Conservation (phyloP, 208 protist genomes). For the Kentomonas sorsogonicus region DNA sequence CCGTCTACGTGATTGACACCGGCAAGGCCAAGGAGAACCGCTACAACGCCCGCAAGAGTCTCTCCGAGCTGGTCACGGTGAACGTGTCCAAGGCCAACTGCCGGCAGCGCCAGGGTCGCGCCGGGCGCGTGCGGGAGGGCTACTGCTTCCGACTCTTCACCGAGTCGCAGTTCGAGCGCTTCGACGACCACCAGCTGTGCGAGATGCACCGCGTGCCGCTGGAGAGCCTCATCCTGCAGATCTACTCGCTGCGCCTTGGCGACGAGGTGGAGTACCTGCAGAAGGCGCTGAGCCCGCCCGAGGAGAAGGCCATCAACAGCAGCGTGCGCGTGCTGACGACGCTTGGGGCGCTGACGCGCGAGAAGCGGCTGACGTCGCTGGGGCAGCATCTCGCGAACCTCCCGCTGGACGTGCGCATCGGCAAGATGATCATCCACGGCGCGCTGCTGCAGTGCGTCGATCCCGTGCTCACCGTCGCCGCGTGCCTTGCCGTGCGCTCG, state of each 20-base stretch:
- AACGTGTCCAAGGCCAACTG: constrained; percentile 93
- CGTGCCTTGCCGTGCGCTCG: constrained; percentile 74
- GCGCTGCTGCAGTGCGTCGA: constrained; percentile 94
- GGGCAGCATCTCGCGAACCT: constrained; percentile 89
- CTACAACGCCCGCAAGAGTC: constrained; percentile 78
- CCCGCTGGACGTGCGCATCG: constrained; percentile 86
- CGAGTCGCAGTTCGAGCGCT: constrained; percentile 63
- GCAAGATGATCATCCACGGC: constrained; percentile 95
- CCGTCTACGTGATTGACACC: constrained; percentile 96
- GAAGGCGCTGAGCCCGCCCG: constrained; percentile 79
- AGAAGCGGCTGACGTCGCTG: constrained; percentile 88
- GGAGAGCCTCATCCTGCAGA: constrained; percentile 93
- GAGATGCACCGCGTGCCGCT: constrained; percentile 96
- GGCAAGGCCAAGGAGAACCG: constrained; percentile 95
- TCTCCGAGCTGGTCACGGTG: constrained; percentile 82
- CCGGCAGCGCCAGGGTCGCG: constrained; percentile 93
- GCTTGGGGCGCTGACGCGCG: constrained; percentile 75
- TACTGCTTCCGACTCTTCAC: constrained; percentile 95
- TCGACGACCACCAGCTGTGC: constrained; percentile 89
- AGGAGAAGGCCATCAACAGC: constrained; percentile 75
- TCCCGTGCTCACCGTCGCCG: constrained; percentile 95
- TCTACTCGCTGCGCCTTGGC: constrained; percentile 85
- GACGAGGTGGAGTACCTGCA: constrained; percentile 87
- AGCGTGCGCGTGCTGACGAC: constrained; percentile 80
- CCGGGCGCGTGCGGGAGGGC: constrained; percentile 94